A percentile compares a stretch with the other conserved stretches of the same genome.
These are phyloP conservation scores for Penicillium sp. DNA, from an alignment of 2,329 filamentous ascomycete species.

Conservation along the genomic window DNA sequence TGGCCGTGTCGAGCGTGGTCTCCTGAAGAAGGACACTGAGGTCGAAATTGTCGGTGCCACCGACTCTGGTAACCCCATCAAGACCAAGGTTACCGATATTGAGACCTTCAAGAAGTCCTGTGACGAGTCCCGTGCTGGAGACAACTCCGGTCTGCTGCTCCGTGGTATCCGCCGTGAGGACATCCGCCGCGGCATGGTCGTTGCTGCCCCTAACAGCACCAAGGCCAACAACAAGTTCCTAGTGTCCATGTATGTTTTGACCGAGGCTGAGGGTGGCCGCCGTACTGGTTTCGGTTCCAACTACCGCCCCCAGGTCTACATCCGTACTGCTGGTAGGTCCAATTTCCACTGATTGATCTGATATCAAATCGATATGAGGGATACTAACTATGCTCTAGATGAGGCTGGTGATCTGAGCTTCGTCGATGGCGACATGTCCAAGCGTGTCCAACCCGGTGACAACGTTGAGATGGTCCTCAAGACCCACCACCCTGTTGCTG, in stretches of 20 bases:
- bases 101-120: slow-evolving; percentile 99
- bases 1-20: slow-evolving; percentile 93
- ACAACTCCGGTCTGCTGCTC: slow-evolving; percentile 96
- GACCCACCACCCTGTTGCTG: slow-evolving; percentile 77
- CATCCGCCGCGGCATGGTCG: slow-evolving; percentile 89
- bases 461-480: slow-evolving; percentile 96
- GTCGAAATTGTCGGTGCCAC: slow-evolving; percentile 93
- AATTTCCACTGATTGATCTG: not conserved
- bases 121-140: slow-evolving; percentile 90
- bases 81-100: slow-evolving; percentile 99
- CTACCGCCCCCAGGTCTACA: slow-evolving; percentile 95
- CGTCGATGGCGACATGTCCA: slow-evolving; percentile 74
- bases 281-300: slow-evolving; percentile 94
- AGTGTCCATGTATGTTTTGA: slow-evolving; percentile 92
- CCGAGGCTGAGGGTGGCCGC: slow-evolving; percentile 95
- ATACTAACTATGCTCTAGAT: slow-evolving; percentile 40
- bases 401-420: slow-evolving; percentile 74
- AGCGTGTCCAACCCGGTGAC: slow-evolving; percentile 96
- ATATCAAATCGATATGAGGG: slow-evolving; percentile 30
- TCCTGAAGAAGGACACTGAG: slow-evolving; percentile 88
- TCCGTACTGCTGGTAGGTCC: slow-evolving; percentile 70
- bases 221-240: slow-evolving; percentile 91
- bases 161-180: slow-evolving; percentile 96
- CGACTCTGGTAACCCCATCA: slow-evolving; percentile 63
- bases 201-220: slow-evolving; percentile 76